Percentiles rank a stretch among this genome's conserved stretches.
Evolutionary conservation across 2,329 filamentous ascomycete genomes (phyloP).

Genomic region (Apiospora koreana): DNA sequence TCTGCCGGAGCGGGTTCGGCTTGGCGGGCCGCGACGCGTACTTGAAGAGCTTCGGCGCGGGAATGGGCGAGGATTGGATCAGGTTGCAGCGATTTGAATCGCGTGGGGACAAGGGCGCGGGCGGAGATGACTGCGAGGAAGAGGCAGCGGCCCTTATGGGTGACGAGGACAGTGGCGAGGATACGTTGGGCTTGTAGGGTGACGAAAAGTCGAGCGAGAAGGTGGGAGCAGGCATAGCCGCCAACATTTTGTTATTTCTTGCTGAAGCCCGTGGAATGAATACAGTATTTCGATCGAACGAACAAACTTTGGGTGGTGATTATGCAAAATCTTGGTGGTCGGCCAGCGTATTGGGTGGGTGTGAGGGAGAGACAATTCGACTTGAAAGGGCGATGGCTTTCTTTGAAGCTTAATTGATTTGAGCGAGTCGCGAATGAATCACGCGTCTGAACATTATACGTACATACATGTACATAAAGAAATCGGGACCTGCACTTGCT

Average conservation of each 20-base stretch:
- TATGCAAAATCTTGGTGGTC: background rate
- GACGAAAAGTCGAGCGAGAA: slow-evolving; percentile 43
- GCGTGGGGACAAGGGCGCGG: slow-evolving; percentile 41
- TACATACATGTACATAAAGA: too few species aligned
- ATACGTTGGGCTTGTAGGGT: slow-evolving; percentile 45
- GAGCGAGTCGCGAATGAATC: background rate
- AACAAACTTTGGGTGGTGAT: background rate
- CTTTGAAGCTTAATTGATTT: background rate
- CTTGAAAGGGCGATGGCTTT: background rate
- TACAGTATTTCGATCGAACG: background rate
- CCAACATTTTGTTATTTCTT: slow-evolving; percentile 32
- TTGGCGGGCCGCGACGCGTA: slow-evolving; percentile 59
- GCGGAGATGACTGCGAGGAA: slow-evolving; percentile 46
- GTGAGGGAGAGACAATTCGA: background rate
- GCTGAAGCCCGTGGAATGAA: background rate
- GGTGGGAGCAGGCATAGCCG: slow-evolving; percentile 40
- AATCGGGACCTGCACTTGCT: background rate
- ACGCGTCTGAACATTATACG: background rate
- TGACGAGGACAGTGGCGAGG: slow-evolving; percentile 62
- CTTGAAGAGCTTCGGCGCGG: slow-evolving; percentile 34
- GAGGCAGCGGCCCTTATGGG: slow-evolving; percentile 50
- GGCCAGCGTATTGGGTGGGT: background rate
- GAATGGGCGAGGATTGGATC: slow-evolving; percentile 39
- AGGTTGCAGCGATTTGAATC: slow-evolving; percentile 42
- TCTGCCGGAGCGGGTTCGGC: slow-evolving; percentile 63